A percentile compares a stretch with the other conserved stretches of the same genome.
These are phyloP conservation scores for Spergularia marina DNA, from an alignment of 148 eudicot species.

Conservation along the genomic window DNA sequence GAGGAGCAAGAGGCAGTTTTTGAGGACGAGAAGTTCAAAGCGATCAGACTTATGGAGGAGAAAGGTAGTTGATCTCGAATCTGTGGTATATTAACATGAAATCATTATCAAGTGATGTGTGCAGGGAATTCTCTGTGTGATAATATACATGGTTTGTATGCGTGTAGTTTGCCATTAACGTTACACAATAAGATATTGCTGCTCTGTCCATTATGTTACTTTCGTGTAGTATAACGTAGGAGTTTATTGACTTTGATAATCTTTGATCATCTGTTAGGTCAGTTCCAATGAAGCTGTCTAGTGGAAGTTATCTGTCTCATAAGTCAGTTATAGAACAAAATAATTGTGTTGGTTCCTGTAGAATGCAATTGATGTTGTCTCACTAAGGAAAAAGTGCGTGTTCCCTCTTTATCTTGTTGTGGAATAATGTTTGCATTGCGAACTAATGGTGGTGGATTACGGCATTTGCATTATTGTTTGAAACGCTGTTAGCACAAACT, in stretches of 20 bases:
- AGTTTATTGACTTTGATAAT: background rate
- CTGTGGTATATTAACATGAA: background rate
- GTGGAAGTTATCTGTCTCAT: no score
- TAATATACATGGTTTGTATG: background rate
- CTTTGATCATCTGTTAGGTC: no score
- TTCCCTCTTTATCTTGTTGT: no score
- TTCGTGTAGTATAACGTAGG: background rate
- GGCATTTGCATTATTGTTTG: no score
- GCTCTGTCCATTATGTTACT: background rate
- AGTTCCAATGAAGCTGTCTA: no score
- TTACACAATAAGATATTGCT: background rate
- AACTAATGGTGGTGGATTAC: no score
- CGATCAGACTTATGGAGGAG: conserved; percentile 44
- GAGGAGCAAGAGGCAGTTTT: conserved; percentile 49
- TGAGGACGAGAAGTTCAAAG: conserved; percentile 45
- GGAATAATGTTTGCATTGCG: no score
- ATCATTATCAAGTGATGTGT: conserved; percentile 6
- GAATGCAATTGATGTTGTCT: no score
- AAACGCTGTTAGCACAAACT: no score
- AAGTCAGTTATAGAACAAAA: no score
- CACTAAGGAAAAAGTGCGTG: no score
- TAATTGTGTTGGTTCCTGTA: no score
- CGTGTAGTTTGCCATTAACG: background rate
- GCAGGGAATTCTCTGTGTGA: background rate
- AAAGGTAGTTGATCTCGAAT: conserved; percentile 51